These are phyloP conservation scores for Vickermania ingenoplastis DNA, from an alignment of 208 protist species.

Conservation along the genomic window DNA sequence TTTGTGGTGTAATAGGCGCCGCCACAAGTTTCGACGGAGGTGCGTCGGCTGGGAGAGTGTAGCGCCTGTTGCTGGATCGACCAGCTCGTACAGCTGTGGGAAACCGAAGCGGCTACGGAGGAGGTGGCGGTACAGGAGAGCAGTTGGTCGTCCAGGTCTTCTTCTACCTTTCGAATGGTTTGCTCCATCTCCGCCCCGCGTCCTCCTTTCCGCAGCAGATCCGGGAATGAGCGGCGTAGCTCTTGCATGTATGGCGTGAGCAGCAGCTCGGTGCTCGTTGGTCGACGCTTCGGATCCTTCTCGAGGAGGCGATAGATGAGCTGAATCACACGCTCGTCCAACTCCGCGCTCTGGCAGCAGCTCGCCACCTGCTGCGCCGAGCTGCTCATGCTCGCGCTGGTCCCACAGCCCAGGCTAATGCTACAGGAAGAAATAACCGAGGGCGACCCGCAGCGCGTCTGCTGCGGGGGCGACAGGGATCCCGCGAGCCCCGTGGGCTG, in stretches of 20 bases:
- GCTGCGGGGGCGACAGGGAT: no score
- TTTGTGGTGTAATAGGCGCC: no score
- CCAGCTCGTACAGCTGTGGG: not conserved
- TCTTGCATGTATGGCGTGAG: constrained; percentile 13
- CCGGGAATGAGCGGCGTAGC: constrained; percentile 12
- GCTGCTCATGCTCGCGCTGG: not conserved
- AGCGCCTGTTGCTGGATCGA: no score
- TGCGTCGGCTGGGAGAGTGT: no score
- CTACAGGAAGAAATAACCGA: no score
- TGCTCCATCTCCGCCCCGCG: constrained; percentile 10
- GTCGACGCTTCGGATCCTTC: constrained; percentile 22
- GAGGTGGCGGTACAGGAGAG: not conserved
- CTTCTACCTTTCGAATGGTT: constrained; percentile 7
- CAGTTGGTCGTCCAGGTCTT: not conserved
- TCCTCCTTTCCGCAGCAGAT: constrained; percentile 14
- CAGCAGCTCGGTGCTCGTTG: constrained; percentile 20
- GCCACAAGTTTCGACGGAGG: no score
- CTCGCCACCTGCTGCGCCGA: not conserved
- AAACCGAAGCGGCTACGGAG: not conserved
- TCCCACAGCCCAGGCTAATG: not conserved
- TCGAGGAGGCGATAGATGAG: constrained; percentile 11
- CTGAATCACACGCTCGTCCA: not conserved
- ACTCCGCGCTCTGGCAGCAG: not conserved
- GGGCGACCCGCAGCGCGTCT: no score
- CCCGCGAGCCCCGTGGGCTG: not conserved